Percentiles rank a stretch among this genome's conserved stretches.
Evolutionary conservation across 2,329 filamentous ascomycete species (phyloP).

Genomic region (Fusarium austroafricanum): DNA sequence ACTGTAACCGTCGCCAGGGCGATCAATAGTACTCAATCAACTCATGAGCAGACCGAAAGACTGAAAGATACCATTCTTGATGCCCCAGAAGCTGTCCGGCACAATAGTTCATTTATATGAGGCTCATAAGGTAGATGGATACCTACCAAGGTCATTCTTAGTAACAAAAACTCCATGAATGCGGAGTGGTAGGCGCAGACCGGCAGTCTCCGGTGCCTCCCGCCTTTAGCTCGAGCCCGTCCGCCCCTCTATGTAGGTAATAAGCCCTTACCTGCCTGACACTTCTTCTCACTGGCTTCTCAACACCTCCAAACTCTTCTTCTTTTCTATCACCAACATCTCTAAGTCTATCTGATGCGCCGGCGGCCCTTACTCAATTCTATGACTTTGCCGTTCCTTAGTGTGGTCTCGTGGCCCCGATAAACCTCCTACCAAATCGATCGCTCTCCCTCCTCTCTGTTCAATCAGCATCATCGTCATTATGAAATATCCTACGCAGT

Average conservation of each 20-base stretch:
- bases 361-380: background rate
- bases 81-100: no score
- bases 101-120: background rate
- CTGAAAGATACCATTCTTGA: background rate
- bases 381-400: background rate
- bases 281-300: background rate
- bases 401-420: background rate
- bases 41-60: background rate
- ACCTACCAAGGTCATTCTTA: background rate
- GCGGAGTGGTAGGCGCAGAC: background rate
- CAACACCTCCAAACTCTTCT: background rate
- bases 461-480: background rate
- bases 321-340: background rate
- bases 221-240: slow-evolving; percentile 6
- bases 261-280: background rate
- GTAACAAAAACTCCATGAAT: slow-evolving; percentile 2
- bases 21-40: background rate
- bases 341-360: background rate
- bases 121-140: background rate
- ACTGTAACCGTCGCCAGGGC: background rate
- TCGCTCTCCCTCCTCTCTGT: background rate
- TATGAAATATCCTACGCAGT: slow-evolving; percentile 14
- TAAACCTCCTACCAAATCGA: background rate
- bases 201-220: slow-evolving; percentile 19
- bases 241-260: background rate